These are phyloP conservation scores for Boletus rex-veris DNA, from an alignment of 768 basidiomycete genomes.

Conservation along the genomic window DNA sequence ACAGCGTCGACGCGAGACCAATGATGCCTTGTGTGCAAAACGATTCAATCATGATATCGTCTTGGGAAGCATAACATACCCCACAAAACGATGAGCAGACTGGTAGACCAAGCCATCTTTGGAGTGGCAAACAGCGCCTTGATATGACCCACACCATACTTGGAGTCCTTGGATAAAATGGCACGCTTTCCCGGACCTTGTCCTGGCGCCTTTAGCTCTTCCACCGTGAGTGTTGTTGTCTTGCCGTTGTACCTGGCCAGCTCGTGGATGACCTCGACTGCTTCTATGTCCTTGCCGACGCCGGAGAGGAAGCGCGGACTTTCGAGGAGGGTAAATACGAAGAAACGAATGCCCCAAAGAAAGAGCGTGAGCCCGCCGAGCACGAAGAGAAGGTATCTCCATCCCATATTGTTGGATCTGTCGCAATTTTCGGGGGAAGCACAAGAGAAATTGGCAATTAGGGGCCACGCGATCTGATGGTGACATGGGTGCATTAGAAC, in stretches of 20 bases:
- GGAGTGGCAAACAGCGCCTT: conserved; percentile 59
- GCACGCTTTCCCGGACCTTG: conserved; percentile 12
- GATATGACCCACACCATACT: conserved; percentile 43
- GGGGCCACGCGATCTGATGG: conserved; percentile 53
- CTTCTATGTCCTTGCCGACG: conserved; percentile 49
- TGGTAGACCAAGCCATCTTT: conserved; percentile 65
- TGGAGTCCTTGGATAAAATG: conserved; percentile 40
- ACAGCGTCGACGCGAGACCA: conserved; percentile 70
- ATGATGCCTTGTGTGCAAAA: conserved; percentile 50
- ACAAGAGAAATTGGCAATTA: conserved; percentile 56
- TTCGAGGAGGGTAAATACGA: conserved; percentile 51
- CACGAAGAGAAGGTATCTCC: conserved; percentile 56
- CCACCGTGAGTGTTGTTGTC: conserved; percentile 39
- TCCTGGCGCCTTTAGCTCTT: conserved; percentile 40
- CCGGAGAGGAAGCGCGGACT: conserved; percentile 58
- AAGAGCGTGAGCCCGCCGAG: conserved; percentile 52
- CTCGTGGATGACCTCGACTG: conserved; percentile 44
- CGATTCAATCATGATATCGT: background rate
- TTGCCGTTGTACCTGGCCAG: conserved; percentile 51
- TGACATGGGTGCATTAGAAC: background rate
- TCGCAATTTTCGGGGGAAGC: conserved; percentile 33
- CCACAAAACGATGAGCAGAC: conserved; percentile 48
- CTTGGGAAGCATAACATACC: conserved; percentile 31
- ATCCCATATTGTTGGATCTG: conserved; percentile 55
- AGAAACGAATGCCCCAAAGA: conserved; percentile 51